Base-by-base conservation (phyloP, 1,284 basidiomycete species). In the Boletus semigastroideus region DNA sequence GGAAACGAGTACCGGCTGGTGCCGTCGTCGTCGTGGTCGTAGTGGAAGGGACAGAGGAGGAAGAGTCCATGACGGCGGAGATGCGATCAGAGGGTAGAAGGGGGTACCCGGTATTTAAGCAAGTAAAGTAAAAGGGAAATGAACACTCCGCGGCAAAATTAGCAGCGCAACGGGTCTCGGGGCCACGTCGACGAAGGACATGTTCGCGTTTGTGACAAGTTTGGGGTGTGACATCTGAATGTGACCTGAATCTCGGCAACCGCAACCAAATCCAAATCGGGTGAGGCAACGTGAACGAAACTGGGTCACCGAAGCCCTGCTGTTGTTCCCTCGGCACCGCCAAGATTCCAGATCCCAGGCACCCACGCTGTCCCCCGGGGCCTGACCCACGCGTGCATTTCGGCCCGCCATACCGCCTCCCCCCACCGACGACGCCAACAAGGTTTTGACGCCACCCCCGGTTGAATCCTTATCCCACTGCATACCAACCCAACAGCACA, bases 1-100 rank as follows among this genome's bases (percentile, higher is more conserved):
- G 78, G 64, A 87, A 90, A 52, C 84, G 79, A 20, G 83, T 78
- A 2, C 78, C 76, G 38, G 25, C 7, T 7, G 25, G 5, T 25
- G 25, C 5, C 7, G 25, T 25, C 5, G 25, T 25, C 25, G 25
- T 25, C 25, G 25, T 25, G 25, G 25, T 25, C 5, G 25, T 25
- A 10, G 78, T 66, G n/a, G 78, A 65, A 10, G 78, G 61, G 46
- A 78, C 41, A 25, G 41, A 36, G 46, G 48, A 62, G 31, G 49
- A 47, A 17, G 49, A 49, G 42, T 56, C 58, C 56, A 62, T 64
- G 53, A 38, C 31, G 31, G 59, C 53, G 55, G 51, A n/a, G 34
- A 30, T 19, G 45, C 49, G 60, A 61, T 54, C 58, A 44, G 53
- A 53, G 47, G 10, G 46, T 25, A 9, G 52, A 33, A 40, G 38